Percentiles rank a stretch among this genome's conserved stretches.
Evolutionary conservation across 2,329 filamentous ascomycete genomes (phyloP).

Genomic region (Penicillium sp.): DNA sequence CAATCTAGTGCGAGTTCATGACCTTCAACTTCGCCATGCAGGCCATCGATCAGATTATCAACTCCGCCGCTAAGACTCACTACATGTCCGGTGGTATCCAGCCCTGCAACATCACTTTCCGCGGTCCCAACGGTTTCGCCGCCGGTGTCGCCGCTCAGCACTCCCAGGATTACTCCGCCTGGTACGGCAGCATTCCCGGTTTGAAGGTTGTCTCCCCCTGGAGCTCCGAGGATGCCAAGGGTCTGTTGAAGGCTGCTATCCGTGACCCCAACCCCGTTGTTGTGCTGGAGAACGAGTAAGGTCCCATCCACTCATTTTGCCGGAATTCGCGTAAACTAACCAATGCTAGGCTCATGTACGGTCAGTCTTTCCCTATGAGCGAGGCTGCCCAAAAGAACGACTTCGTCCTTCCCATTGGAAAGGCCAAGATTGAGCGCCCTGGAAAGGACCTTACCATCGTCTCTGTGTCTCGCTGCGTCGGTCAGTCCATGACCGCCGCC

Average conservation of each 20-base stretch:
- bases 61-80: slow-evolving; percentile 96
- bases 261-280: slow-evolving; percentile 95
- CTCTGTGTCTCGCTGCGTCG: slow-evolving; percentile 86
- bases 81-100: slow-evolving; percentile 99
- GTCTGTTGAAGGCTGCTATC: slow-evolving; percentile 93
- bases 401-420: slow-evolving; percentile 94
- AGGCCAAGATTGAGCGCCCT: slow-evolving; percentile 95
- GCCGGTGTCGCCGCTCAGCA: slow-evolving; percentile 93
- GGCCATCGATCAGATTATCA: slow-evolving; percentile 98
- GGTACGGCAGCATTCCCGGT: slow-evolving; percentile 97
- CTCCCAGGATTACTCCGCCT: slow-evolving; percentile 96
- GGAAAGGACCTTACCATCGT: slow-evolving; percentile 97
- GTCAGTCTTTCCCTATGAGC: slow-evolving; percentile 91
- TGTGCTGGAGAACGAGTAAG: slow-evolving; percentile 72
- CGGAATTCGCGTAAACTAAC: neutral
- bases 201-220: slow-evolving; percentile 94
- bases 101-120: slow-evolving; percentile 99
- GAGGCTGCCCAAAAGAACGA: slow-evolving; percentile 91
- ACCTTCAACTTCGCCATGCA: slow-evolving; percentile 99
- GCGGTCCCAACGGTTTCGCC: slow-evolving; percentile 96
- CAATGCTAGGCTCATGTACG: slow-evolving; percentile 62
- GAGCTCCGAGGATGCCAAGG: slow-evolving; percentile 97
- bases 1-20: slow-evolving; percentile 88
- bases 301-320: slow-evolving; percentile 3
- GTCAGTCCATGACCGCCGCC: slow-evolving; percentile 78